phyloP scores from a whole-genome alignment of 2,329 filamentous ascomycete genomes.

The Torrubiella hemipterigena region DNA sequence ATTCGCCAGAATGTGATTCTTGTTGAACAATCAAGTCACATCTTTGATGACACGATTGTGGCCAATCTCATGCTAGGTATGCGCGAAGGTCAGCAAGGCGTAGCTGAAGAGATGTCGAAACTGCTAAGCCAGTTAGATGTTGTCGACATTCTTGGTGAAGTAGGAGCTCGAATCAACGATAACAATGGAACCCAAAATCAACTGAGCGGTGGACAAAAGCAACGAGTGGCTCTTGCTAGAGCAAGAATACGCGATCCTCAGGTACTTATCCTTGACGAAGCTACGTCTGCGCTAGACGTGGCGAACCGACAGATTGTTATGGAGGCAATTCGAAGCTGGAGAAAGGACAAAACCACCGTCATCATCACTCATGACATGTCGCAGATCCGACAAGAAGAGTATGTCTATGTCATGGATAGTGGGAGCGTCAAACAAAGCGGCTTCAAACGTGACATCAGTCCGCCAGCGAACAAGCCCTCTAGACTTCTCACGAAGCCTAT shows the following conservation, averaged over 20 bases:
- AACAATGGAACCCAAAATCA: too few relatives aligned
- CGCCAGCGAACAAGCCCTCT: neutral
- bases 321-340: constrained; percentile 65
- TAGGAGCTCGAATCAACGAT: too few relatives aligned
- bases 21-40: constrained; percentile 67
- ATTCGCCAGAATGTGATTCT: constrained; percentile 66
- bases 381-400: constrained; percentile 62
- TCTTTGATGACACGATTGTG: constrained; percentile 73
- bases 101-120: too few relatives aligned
- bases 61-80: constrained; percentile 68
- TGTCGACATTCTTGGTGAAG: too few relatives aligned
- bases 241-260: constrained; percentile 66
- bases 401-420: constrained; percentile 66
- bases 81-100: constrained; percentile 5
- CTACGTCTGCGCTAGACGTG: constrained; percentile 77
- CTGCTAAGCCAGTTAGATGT: too few relatives aligned
- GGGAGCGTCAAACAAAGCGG: constrained; percentile 60
- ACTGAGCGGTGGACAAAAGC: constrained; percentile 76
- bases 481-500: too few relatives aligned
- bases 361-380: constrained; percentile 85
- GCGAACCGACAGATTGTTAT: constrained; percentile 56
- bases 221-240: constrained; percentile 69
- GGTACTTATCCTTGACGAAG: constrained; percentile 77
- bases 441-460: constrained; percentile 27
- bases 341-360: constrained; percentile 72